phyloP scores from a whole-genome alignment of 148 eudicot species.

The Polygonum maritimum region DNA sequence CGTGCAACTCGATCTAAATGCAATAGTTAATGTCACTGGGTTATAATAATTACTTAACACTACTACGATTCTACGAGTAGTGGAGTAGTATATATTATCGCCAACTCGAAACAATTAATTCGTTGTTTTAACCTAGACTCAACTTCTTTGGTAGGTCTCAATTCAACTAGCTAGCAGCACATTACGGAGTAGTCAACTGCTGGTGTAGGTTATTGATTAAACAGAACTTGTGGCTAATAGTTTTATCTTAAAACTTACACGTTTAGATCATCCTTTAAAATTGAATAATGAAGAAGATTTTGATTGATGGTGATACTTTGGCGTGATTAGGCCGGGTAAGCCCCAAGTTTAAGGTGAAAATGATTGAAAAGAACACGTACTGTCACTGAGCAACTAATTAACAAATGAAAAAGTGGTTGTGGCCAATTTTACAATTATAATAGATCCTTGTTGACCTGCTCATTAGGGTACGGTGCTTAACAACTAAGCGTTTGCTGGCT shows the following conservation, averaged over 20 bases:
- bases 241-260: not conserved
- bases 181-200: not conserved
- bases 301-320: not conserved
- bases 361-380: not conserved
- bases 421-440: not conserved
- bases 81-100: too few species aligned
- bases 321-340: not conserved
- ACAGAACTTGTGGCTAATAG: not conserved
- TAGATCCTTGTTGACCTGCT: not conserved
- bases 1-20: too few species aligned
- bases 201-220: not conserved
- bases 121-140: too few species aligned
- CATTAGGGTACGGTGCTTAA: conserved; percentile 8
- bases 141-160: not conserved
- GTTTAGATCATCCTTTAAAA: not conserved
- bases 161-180: not conserved
- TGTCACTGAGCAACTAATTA: not conserved
- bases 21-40: too few species aligned
- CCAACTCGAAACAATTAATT: too few species aligned
- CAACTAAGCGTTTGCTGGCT: conserved; percentile 5
- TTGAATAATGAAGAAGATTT: not conserved
- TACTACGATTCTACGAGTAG: too few species aligned
- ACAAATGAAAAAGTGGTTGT: not conserved
- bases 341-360: not conserved
- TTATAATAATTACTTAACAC: too few species aligned